phyloP scores from a whole-genome alignment of 805 yeast species.

The Candida coquimbonensis region DNA sequence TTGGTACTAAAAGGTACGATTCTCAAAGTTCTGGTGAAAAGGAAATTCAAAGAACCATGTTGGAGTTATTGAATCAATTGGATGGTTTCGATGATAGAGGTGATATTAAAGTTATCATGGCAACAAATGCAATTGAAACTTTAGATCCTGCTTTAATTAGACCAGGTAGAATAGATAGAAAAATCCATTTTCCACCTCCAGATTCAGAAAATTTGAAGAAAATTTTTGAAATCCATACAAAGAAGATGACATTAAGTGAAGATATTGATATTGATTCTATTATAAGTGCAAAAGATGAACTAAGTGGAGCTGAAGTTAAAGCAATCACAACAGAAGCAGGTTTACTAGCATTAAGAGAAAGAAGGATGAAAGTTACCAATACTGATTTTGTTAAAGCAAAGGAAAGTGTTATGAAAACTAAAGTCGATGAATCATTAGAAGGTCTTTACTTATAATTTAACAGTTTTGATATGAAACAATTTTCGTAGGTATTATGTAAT shows the following conservation, averaged over 20 bases:
- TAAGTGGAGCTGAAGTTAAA: conserved; percentile 96
- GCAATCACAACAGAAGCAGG: conserved; percentile 98
- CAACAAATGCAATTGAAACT: conserved; percentile 90
- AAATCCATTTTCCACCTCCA: conserved; percentile 93
- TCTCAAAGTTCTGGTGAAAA: conserved; percentile 88
- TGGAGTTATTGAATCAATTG: conserved; percentile 88
- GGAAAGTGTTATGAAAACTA: conserved; percentile 92
- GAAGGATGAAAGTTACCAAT: conserved; percentile 95
- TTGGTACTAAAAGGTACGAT: conserved; percentile 97
- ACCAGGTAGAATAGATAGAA: conserved; percentile 96
- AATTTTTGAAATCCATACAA: conserved; percentile 86
- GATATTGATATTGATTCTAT: conserved; percentile 88
- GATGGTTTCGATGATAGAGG: conserved; percentile 98
- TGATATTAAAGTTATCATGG: conserved; percentile 96
- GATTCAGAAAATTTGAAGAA: conserved; percentile 89
- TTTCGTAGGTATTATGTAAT: neutral
- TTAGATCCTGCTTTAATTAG: conserved; percentile 93
- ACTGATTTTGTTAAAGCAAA: conserved; percentile 90
- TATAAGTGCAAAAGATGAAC: conserved; percentile 85
- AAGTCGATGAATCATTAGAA: conserved; percentile 92
- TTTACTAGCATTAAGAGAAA: conserved; percentile 86
- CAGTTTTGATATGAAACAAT: neutral
- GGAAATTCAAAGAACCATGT: conserved; percentile 96
- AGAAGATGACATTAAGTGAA: conserved; percentile 82
- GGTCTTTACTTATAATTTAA: conserved; percentile 54